Base-by-base conservation (phyloP, 257 asterid genomes). In the Thymus quinquecostatus region DNA sequence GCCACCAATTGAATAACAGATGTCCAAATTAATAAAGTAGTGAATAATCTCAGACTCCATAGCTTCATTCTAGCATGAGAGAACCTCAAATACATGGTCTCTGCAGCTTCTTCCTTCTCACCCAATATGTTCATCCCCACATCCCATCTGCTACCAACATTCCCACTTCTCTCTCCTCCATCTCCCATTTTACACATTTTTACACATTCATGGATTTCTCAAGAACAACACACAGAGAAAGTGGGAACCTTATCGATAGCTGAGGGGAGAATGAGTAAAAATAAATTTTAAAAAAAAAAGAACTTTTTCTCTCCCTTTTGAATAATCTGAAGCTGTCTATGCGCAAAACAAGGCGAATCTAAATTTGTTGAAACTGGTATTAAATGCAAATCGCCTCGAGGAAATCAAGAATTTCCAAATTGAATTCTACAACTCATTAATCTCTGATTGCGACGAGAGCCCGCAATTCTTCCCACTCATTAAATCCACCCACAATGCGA, bases 11-110 rank as follows among this genome's bases (percentile, higher is more conserved):
- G 89, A 60, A 83, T 76, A 45, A 84, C 51, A 75, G 86, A 84
- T 55, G 85, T 87, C 92, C 92, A 86, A 36, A 87, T 27, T 58
- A 85, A 66, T 36, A 84, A 76, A 44, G 86, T 70, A 30, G 88
- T 80, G 44, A 82, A 68, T 11, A 75, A 75, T 79, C 89, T 87
- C 79, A 82, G 58, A 47, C 81, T 61, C 92, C 92, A 87, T 13
- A 77, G 61, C 88, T 81, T 87, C 87, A 83, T 71, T 64, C 80
- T 76, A 36, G 76, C 75, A 38, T 55, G 75, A 69, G 86, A 79
- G 60, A 71, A 72, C 70, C 74, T 77, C 51, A 80, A 73, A 62
- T 34, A 61, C 76, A 27, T 76, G 33, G 45, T 53, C 75, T 64
- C 81, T 8, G 44, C 72, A 62, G 45, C 75, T 61, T 51, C 75